phyloP scores from a whole-genome alignment of 495 filamentous ascomycete genomes.

The Pyrenula massariospora region DNA sequence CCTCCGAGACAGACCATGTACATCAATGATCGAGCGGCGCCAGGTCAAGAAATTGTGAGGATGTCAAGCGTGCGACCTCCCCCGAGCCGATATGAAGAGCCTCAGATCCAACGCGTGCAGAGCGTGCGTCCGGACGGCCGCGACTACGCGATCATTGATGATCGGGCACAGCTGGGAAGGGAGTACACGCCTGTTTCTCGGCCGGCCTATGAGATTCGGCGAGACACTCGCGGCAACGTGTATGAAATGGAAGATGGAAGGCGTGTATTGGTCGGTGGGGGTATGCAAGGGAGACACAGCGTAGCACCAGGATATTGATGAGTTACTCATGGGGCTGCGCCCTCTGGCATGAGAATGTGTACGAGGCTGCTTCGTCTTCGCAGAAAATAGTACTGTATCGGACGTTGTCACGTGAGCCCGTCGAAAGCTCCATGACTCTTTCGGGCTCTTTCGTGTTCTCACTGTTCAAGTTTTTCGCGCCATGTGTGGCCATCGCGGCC shows the following conservation, averaged over 20 bases:
- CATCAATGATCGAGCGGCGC: slow-evolving; percentile 29
- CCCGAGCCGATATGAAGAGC: slow-evolving; percentile 40
- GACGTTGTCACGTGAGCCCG: too few relatives aligned
- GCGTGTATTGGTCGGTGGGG: slow-evolving; percentile 18
- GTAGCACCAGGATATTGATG: slow-evolving; percentile 18
- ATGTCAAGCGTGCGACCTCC: slow-evolving; percentile 47
- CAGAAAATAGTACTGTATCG: too few relatives aligned
- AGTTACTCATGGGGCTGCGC: too few relatives aligned
- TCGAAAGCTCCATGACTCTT: too few relatives aligned
- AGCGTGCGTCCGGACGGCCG: slow-evolving; percentile 36
- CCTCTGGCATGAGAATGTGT: too few relatives aligned
- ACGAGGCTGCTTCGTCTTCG: too few relatives aligned
- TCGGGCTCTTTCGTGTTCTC: too few relatives aligned
- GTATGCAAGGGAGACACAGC: slow-evolving; percentile 18
- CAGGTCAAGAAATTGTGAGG: slow-evolving; percentile 43
- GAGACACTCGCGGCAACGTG: slow-evolving; percentile 19
- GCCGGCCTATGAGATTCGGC: slow-evolving; percentile 21
- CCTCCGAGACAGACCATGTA: slow-evolving; percentile 21
- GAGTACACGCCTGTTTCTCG: slow-evolving; percentile 29
- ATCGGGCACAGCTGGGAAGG: slow-evolving; percentile 19
- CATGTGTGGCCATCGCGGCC: too few relatives aligned
- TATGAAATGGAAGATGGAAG: slow-evolving; percentile 24
- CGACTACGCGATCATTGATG: slow-evolving; percentile 28
- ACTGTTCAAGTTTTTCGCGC: too few relatives aligned
- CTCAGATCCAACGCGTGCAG: slow-evolving; percentile 32